A percentile compares a stretch with the other conserved stretches of the same genome.
phyloP scores from a whole-genome alignment of 2,329 filamentous ascomycete species.

The Arthrobotrys pseudoclavata region DNA sequence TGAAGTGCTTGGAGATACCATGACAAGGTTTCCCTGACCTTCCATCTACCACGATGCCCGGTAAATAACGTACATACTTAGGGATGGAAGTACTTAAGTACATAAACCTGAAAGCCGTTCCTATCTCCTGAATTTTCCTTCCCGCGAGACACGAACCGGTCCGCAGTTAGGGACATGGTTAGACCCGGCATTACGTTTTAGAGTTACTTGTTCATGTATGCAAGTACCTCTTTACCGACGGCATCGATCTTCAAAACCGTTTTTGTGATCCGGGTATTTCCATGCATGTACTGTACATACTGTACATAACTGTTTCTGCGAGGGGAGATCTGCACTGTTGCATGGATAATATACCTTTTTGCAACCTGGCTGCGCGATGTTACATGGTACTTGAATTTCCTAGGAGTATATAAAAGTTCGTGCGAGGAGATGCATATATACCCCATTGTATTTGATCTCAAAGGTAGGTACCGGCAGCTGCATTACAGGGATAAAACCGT shows the following conservation, averaged over 20 bases:
- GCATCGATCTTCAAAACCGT: not conserved
- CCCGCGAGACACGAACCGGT: conserved; percentile 28
- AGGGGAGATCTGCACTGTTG: not conserved
- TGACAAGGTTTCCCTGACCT: not conserved
- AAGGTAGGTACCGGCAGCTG: not conserved
- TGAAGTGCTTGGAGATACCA: not conserved
- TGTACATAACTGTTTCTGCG: not conserved
- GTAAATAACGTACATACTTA: conserved; percentile 15
- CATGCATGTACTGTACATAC: not conserved
- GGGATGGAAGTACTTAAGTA: not conserved
- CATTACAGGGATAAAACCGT: conserved; percentile 1
- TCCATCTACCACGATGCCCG: not conserved
- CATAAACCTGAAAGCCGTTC: not conserved
- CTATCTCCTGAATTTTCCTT: conserved; percentile 14
- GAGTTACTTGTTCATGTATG: not conserved
- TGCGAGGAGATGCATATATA: conserved; percentile 5
- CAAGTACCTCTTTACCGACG: not conserved
- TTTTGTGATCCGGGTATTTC: conserved; percentile 24
- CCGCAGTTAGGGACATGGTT: conserved; percentile 6
- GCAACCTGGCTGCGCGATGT: too few species aligned
- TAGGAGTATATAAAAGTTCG: not conserved
- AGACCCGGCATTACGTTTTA: conserved; percentile 12
- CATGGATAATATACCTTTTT: conserved; percentile 2
- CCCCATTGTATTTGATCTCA: not conserved
- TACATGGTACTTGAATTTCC: too few species aligned